Evolutionary conservation across 2,329 filamentous ascomycete genomes (phyloP), one percentile per base, ranked within the genome.

Genomic region (Paracamarosporium sp.): DNA sequence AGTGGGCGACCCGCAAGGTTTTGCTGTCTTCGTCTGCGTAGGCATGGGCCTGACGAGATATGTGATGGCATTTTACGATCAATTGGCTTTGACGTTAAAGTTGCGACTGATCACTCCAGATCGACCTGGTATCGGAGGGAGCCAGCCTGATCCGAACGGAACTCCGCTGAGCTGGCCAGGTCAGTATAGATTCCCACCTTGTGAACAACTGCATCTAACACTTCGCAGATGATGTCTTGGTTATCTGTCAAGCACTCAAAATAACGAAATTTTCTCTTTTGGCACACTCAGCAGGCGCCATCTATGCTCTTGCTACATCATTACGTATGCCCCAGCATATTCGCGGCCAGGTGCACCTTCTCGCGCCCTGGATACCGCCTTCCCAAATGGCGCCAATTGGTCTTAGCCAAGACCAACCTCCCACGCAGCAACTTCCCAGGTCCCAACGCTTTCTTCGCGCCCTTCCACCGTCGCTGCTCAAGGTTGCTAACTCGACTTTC

Each of bases 31-130:
- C 66, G 96, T 95, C 73, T 99, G 95, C 70, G 93, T 99, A 2
- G 95, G 95, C 20, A 99, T 99, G 95, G 95, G 95, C 0, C 78
- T 99, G 68, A 99, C 95, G 11, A 87, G 95, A 76, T 99, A 95
- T 73, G 91, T 99, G 58, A 97, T 92, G 59, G 93, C 93, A 0
- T 99, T 99, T 74, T 99, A 98, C 72, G 95, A 99, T 74, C 95
- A 99, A 75, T 82, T 99, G 52, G 95, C 95, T 2, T 80, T 91
- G 69, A 96, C 93, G 0, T 80, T 99, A 57, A 95, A 92, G 74
- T 79, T 99, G 55, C 88, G 95, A 20, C 83, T 99, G 50, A 96
- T 99, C 64, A 98, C 95, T 0, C 90, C 94, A 5, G 95, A 99
- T 76, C 87, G 95, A 52, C 95, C 95, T 53, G 95, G 95, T 25